These are phyloP conservation scores for Digitaria exilis DNA, from an alignment of 202 grass and related monocot species.

Conservation along the genomic window DNA sequence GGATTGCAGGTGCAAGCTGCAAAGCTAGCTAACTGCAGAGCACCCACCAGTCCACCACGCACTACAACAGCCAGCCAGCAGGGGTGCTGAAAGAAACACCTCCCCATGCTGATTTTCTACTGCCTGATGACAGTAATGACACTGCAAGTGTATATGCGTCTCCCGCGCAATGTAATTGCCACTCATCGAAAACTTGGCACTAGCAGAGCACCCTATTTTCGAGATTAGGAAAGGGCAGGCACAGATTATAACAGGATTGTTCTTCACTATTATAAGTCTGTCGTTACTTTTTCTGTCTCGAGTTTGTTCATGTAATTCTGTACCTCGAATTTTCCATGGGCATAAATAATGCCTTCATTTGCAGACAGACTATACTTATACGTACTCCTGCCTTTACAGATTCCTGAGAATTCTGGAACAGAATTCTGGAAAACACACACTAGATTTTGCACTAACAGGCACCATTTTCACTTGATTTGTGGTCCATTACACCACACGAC, in stretches of 20 bases:
- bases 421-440: not conserved
- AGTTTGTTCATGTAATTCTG: not conserved
- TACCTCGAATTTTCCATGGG: not conserved
- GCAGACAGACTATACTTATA: too few relatives aligned
- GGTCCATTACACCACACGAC: not conserved
- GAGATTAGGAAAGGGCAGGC: too few relatives aligned
- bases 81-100: slow-evolving; percentile 39
- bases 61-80: slow-evolving; percentile 8
- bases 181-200: not conserved
- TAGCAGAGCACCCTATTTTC: not conserved
- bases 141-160: slow-evolving; percentile 19
- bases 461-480: not conserved
- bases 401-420: not conserved
- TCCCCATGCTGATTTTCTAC: slow-evolving; percentile 53
- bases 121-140: slow-evolving; percentile 6
- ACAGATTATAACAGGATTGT: too few relatives aligned
- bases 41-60: not conserved
- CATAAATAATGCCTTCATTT: not conserved
- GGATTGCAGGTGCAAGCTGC: slow-evolving; percentile 11
- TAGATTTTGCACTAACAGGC: not conserved
- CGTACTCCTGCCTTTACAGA: not conserved
- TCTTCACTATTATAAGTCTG: not conserved
- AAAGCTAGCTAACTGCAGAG: slow-evolving; percentile 22
- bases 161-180: slow-evolving; percentile 21
- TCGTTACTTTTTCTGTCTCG: not conserved